Conservation (phyloP, 106 monocot genomes). For the Narthecium ossifragum region DNA sequence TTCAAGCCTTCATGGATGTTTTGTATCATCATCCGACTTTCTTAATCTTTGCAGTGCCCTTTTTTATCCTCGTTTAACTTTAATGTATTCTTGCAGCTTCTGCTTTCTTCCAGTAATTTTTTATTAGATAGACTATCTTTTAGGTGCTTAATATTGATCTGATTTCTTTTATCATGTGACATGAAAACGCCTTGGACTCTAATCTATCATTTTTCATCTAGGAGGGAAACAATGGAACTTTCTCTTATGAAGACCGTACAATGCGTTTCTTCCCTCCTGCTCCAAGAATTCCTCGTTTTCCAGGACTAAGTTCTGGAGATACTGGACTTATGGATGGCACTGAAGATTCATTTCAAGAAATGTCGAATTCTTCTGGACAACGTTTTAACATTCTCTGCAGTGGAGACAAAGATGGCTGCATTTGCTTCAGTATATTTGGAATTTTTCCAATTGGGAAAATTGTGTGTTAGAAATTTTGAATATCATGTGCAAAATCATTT, state of each 20-base stretch:
- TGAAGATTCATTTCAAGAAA: constrained; percentile 64
- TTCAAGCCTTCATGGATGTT: too few species aligned
- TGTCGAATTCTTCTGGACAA: constrained; percentile 49
- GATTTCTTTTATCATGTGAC: neutral
- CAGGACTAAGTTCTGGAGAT: constrained; percentile 75
- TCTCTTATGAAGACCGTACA: constrained; percentile 79
- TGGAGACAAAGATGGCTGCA: constrained; percentile 78
- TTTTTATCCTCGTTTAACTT: too few species aligned
- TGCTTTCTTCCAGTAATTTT: too few species aligned
- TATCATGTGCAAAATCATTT: too few species aligned
- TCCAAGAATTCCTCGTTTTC: constrained; percentile 77
- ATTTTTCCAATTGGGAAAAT: constrained; percentile 93
- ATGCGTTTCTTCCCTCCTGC: constrained; percentile 83
- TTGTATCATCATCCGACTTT: too few species aligned
- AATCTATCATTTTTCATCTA: constrained; percentile 9
- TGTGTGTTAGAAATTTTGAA: constrained; percentile 52
- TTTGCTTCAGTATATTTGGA: constrained; percentile 96
- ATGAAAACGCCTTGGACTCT: too few species aligned
- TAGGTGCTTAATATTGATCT: too few species aligned
- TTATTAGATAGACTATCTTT: too few species aligned
- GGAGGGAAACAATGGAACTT: constrained; percentile 21
- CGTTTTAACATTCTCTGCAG: constrained; percentile 89
- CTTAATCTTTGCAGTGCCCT: too few species aligned
- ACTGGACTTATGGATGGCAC: constrained; percentile 48
- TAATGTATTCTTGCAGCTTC: too few species aligned